Conservation (phyloP, 2,329 filamentous ascomycete species). For the Trichoderma lentiforme region DNA sequence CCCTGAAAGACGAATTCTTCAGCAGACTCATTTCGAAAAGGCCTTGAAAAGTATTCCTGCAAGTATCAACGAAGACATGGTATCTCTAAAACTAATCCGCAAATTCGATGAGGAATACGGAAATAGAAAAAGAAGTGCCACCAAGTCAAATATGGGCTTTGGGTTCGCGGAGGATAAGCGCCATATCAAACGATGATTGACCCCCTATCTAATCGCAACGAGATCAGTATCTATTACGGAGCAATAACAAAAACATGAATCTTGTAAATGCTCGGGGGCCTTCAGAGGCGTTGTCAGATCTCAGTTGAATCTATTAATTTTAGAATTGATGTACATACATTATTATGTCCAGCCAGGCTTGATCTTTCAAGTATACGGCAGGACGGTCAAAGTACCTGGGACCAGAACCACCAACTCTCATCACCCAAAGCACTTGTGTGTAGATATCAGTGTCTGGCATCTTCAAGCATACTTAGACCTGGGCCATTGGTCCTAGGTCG, state of each 20-base stretch:
- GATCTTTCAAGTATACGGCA: neutral
- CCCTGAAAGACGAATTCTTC: constrained; percentile 56
- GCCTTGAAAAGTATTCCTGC: constrained; percentile 87
- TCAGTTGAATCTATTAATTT: neutral
- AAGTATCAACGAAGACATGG: constrained; percentile 92
- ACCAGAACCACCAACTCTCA: neutral
- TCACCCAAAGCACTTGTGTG: neutral
- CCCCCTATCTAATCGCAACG: neutral
- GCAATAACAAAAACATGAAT: neutral
- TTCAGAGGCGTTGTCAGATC: neutral
- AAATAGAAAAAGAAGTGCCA: constrained; percentile 67
- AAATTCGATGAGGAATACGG: constrained; percentile 97
- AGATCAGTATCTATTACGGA: neutral
- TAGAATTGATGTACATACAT: neutral
- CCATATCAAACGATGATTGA: neutral
- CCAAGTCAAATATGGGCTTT: constrained; percentile 56
- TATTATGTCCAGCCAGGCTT: neutral
- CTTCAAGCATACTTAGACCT: neutral
- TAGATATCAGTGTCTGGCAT: neutral
- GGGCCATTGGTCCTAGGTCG: neutral
- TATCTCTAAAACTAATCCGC: constrained; percentile 75
- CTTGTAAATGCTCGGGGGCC: neutral
- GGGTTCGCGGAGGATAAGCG: constrained; percentile 42
- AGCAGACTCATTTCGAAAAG: constrained; percentile 72
- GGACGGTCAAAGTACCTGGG: neutral